Conservation (phyloP, 805 yeast species). For the Myxozyma vanderwaltii region DNA sequence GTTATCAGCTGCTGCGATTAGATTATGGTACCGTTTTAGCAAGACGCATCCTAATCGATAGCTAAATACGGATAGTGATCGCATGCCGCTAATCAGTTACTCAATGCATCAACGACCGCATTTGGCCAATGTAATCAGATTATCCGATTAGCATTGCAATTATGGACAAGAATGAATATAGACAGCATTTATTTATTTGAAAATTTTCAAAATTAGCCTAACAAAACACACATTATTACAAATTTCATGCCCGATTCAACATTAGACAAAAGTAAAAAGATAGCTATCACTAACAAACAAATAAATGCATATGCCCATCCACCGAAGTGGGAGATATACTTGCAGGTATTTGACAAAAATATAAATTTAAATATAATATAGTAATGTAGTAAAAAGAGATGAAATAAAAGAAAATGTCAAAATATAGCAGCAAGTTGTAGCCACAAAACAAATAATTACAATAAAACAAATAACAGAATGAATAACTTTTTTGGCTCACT, state of each 20-base stretch:
- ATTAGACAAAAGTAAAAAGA: background rate
- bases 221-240: too few species aligned
- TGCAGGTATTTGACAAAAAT: too few species aligned
- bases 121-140: too few species aligned
- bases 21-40: too few species aligned
- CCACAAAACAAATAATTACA: background rate
- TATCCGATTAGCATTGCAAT: background rate
- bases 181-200: background rate
- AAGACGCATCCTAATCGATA: background rate
- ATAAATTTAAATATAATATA: too few species aligned
- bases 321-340: too few species aligned
- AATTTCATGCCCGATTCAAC: too few species aligned
- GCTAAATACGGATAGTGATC: conserved; percentile 5
- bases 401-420: background rate
- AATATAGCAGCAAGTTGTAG: background rate
- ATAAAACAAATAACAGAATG: conserved; percentile 1
- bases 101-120: too few species aligned
- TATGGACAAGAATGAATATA: background rate
- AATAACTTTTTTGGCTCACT: conserved; percentile 8
- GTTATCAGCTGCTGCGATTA: background rate
- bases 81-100: background rate
- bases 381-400: background rate
- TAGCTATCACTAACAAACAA: too few species aligned
- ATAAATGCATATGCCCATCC: too few species aligned
- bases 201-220: background rate